Percentiles rank a stretch among this genome's conserved stretches.
Evolutionary conservation across 2,329 filamentous ascomycete species (phyloP).

Genomic region (Orbilia javanica): DNA sequence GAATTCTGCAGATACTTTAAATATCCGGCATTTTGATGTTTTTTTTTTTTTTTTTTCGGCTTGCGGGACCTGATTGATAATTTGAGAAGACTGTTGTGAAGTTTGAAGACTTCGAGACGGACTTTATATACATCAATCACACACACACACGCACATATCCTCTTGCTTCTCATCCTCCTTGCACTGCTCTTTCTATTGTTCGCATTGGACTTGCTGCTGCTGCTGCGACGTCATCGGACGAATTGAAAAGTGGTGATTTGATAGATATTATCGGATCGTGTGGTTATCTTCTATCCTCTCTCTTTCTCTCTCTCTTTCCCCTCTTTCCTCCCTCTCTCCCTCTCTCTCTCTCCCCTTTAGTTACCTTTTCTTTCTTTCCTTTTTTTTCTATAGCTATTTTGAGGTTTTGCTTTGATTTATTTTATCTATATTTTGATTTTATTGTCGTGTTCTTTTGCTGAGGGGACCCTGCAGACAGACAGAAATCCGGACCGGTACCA

Average conservation of each 20-base stretch:
- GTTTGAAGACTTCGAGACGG: neutral
- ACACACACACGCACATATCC: too few relatives aligned
- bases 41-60: too few relatives aligned
- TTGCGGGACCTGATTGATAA: neutral
- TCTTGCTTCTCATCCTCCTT: too few relatives aligned
- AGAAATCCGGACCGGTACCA: neutral
- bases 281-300: slow-evolving; percentile 25
- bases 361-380: slow-evolving; percentile 15
- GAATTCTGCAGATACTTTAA: neutral
- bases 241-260: slow-evolving; percentile 32
- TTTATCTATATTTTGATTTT: too few relatives aligned
- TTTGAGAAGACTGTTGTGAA: neutral
- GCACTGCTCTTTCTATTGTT: too few relatives aligned
- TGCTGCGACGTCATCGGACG: slow-evolving; percentile 54
- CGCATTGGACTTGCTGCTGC: too few relatives aligned
- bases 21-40: neutral
- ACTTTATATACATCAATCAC: neutral
- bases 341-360: too few relatives aligned
- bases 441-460: neutral
- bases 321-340: slow-evolving; percentile 5
- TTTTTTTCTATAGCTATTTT: too few relatives aligned
- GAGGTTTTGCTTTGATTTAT: too few relatives aligned
- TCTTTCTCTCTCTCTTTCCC: slow-evolving; percentile 11
- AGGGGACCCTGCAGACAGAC: slow-evolving; percentile 43
- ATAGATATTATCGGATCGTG: slow-evolving; percentile 29